Evolutionary conservation across 345 rosid species (phyloP), one percentile per base, ranked within the genome.

Genomic region (Citrus sp.): DNA sequence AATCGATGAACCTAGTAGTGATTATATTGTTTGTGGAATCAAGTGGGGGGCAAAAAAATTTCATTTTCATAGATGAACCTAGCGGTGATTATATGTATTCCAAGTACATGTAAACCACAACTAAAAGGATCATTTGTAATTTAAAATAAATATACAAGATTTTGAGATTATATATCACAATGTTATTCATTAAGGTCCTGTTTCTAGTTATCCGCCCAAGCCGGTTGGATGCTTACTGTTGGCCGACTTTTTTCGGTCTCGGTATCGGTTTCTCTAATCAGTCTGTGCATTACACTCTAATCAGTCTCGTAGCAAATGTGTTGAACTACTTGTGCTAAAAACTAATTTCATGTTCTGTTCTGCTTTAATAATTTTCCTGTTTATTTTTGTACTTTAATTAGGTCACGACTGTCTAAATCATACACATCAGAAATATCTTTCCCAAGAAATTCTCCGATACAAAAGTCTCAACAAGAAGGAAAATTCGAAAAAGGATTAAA

Each of bases 251-350:
- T 97, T 96, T 94, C 27, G 99, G 99, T 78, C 92, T 94, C 16
- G 98, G 99, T 72, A 87, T 97, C 63, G 97, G 98, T 19, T 97
- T 94, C 67, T 96, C 98, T 72, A 97, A 94, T 83, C 98, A 96
- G 98, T 78, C 98, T 7, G 98, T 90, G 82, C 98, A 46, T 46
- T 12, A 3, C 99, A 65, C 90, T 96, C 3, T 40, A 35, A 35
- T 35, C 37, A 35, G 37, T 67, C 89, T 96, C 0, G 75, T 90
- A 6, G 98, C 99, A 78, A 92, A 90, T 72, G 89, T 94, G 9
- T 71, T 92, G 74, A 94, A 92, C 75, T 96, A 90, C 70, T 92
- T 89, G 1, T 46, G 51, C 51, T 46, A 46, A 46, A 40, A 61
- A 61, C 3, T 9, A 9, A 19, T 9, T 61, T 25, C 2, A 10